These are phyloP conservation scores for Schizophyllum commune DNA, from an alignment of 1,284 basidiomycete species.

Conservation along the genomic window DNA sequence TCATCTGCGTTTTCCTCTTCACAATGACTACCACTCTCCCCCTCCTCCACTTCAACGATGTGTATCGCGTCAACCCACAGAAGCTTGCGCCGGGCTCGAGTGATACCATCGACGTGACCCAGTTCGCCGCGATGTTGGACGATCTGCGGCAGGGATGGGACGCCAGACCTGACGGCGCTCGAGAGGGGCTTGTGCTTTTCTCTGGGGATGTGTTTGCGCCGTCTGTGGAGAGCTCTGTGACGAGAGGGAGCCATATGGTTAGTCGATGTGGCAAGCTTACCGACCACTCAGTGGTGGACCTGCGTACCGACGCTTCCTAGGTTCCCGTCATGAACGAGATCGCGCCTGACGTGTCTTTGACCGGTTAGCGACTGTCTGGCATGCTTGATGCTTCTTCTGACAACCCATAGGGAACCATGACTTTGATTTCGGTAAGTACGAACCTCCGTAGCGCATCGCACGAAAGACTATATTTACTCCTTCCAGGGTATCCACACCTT, in stretches of 20 bases:
- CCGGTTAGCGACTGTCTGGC: conserved; percentile 34
- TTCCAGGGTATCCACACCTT: conserved; percentile 71
- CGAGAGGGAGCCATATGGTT: conserved; percentile 89
- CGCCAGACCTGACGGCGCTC: conserved; percentile 37
- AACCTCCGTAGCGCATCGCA: neutral
- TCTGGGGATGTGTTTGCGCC: conserved; percentile 87
- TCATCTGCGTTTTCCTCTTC: neutral
- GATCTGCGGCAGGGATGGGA: conserved; percentile 47
- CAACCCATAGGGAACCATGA: conserved; percentile 66
- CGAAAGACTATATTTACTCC: conserved; percentile 2
- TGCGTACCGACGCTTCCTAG: conserved; percentile 24
- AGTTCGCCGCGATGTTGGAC: conserved; percentile 60
- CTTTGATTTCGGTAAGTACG: conserved; percentile 61
- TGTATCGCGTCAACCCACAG: conserved; percentile 68
- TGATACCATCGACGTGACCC: conserved; percentile 69
- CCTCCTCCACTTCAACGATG: conserved; percentile 65
- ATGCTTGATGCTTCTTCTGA: conserved; percentile 34
- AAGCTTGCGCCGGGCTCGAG: conserved; percentile 43
- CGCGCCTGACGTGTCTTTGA: conserved; percentile 58
- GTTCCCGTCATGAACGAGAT: conserved; percentile 77
- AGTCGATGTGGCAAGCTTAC: conserved; percentile 6
- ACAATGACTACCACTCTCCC: conserved; percentile 12
- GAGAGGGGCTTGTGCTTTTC: conserved; percentile 77
- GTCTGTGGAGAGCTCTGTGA: conserved; percentile 81
- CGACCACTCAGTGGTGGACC: neutral